Percentiles rank a stretch among this genome's conserved stretches.
Conservation (phyloP, 495 filamentous ascomycete species). For the Recurvomyces mirabilis region DNA sequence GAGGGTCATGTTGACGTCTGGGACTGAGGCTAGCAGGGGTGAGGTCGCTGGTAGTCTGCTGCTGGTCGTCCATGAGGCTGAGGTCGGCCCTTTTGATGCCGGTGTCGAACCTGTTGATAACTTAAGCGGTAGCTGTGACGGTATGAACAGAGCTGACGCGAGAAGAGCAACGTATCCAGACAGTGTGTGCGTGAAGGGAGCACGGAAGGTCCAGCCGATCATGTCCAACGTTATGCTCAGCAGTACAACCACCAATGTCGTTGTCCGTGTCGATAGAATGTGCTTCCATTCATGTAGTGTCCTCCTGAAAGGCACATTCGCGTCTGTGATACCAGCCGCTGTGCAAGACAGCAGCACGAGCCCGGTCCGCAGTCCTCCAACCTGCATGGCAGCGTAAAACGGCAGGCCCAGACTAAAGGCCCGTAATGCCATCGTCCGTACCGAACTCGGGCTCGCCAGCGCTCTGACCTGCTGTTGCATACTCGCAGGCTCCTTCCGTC, state of each 20-base stretch:
- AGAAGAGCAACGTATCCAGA: slow-evolving; percentile 39
- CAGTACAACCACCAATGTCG: slow-evolving; percentile 21
- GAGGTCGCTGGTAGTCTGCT: slow-evolving; percentile 3
- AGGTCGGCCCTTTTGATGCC: not conserved
- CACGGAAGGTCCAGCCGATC: slow-evolving; percentile 10
- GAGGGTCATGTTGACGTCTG: slow-evolving; percentile 27
- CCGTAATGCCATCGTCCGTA: slow-evolving; percentile 7
- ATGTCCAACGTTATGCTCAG: slow-evolving; percentile 18
- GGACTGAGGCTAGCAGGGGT: slow-evolving; percentile 12
- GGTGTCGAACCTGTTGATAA: not conserved
- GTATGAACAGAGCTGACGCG: slow-evolving; percentile 35
- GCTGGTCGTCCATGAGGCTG: not conserved
- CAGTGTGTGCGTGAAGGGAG: slow-evolving; percentile 16
- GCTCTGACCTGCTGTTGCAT: not conserved
- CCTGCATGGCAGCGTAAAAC: slow-evolving; percentile 44
- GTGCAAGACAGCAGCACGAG: slow-evolving; percentile 39
- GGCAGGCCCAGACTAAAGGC: slow-evolving; percentile 39
- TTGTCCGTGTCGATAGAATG: slow-evolving; percentile 25
- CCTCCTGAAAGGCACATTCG: slow-evolving; percentile 18
- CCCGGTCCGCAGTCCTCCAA: slow-evolving; percentile 44
- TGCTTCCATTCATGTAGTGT: slow-evolving; percentile 23
- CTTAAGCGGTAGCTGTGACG: slow-evolving; percentile 32
- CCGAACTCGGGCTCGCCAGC: not conserved
- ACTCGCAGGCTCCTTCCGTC: slow-evolving; percentile 24
- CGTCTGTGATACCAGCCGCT: slow-evolving; percentile 30